Base-by-base conservation (phyloP, 805 yeast species). In the Hanseniaspora lindneri region DNA sequence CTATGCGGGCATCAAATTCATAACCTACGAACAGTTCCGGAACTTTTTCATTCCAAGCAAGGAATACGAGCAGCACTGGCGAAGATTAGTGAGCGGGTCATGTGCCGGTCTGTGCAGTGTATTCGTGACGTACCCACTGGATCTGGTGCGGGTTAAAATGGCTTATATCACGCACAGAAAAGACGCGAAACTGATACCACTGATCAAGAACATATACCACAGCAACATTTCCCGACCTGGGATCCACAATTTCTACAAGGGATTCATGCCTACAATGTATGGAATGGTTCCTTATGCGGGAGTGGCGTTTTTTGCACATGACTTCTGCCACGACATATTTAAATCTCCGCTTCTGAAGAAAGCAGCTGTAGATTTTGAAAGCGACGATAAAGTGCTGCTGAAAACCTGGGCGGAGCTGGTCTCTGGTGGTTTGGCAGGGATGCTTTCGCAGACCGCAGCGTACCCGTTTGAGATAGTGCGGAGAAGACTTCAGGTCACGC, bases 261-360 rank as follows among this genome's bases (percentile, higher is more conserved):
- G 98, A 2, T 92, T 89, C 64, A 75, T 83, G 7, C 95, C 98
- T 17, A 92, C 98, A 0, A 79, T 92, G 39, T 58, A 88, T 35
- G 98, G 98, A 10, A 88, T 92, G 94, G 72, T 92, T 20, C 98
- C 98, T 1, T 92, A 92, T 61, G 98, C 98, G 1, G 98, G 98
- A 10, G 96, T 89, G 3, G 84, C 96, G 3, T 92, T 92, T 59
- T 83, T 87, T 66, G 83, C 95, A 3, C 97, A 92, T 64, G 98
- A 92, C 66, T 62, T 79, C 50, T 70, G 88, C 51, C 97, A 89
- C 64, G 98, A 92, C 65, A 58, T 88, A 1, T 76, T 92, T 59
- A 70, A 95, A 53, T 70, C 81, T n/a, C 69, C 71, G 11, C 47
- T 59, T 11, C 62, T 88, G 5, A 69, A 79, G 2, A 65, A 67